phyloP scores from a whole-genome alignment of 139 green algal species.

The Protoeuglena noctilucae region DNA sequence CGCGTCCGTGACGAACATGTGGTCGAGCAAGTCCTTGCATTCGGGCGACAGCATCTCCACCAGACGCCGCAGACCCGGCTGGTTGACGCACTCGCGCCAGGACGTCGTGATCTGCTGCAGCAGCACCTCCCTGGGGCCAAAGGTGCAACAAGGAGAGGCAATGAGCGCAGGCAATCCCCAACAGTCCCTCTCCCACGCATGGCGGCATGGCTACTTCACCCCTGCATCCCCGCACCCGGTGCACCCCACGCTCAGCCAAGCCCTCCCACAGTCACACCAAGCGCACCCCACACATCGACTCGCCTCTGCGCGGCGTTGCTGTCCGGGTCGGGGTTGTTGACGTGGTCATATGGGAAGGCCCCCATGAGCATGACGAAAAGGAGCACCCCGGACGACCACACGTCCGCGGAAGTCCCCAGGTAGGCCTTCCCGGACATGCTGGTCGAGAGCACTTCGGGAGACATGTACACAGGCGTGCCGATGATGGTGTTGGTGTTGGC shows the following conservation, averaged over 20 bases:
- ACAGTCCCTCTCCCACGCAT: no score
- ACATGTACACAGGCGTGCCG: constrained; percentile 48
- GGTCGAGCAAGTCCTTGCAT: neutral
- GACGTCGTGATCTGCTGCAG: constrained; percentile 1
- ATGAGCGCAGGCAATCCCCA: no score
- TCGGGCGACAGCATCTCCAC: neutral
- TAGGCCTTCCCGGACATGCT: constrained; percentile 22
- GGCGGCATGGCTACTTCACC: no score
- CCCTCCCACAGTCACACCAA: no score
- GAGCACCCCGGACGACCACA: constrained; percentile 66
- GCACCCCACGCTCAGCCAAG: no score
- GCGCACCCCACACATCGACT: no score
- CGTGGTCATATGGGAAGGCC: constrained; percentile 11
- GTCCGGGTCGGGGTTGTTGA: constrained; percentile 5
- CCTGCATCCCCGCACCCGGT: no score
- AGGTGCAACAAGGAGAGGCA: no score
- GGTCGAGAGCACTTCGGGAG: constrained; percentile 30
- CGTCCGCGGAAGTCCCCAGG: constrained; percentile 36
- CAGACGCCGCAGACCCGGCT: neutral
- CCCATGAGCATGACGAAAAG: constrained; percentile 52
- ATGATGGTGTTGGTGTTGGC: constrained; percentile 49
- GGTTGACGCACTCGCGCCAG: neutral
- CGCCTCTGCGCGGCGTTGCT: constrained; percentile 2
- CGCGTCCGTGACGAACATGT: neutral
- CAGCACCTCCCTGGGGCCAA: neutral